A percentile compares a stretch with the other conserved stretches of the same genome.
Conservation (phyloP, 768 basidiomycete species). For the Obba rivulosa region DNA sequence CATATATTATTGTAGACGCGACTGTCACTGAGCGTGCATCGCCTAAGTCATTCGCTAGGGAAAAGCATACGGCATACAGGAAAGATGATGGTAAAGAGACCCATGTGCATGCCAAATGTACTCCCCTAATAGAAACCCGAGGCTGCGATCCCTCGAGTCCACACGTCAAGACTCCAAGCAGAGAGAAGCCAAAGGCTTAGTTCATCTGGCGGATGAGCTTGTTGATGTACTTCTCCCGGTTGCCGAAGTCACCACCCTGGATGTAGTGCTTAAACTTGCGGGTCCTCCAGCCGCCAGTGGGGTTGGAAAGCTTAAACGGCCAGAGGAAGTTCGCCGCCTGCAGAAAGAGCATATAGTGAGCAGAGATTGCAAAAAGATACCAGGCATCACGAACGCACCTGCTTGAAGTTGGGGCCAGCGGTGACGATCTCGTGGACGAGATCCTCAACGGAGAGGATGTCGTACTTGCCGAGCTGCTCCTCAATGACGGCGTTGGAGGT, state of each 20-base stretch:
- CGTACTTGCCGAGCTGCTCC: conserved; percentile 81
- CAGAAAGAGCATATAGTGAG: background rate
- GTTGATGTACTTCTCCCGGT: conserved; percentile 97
- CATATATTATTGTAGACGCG: no score
- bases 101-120: conserved; percentile 19
- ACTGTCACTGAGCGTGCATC: no score
- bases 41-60: no score
- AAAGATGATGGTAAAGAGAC: conserved; percentile 11
- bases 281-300: conserved; percentile 95
- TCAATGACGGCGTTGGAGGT: conserved; percentile 93
- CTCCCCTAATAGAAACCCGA: conserved; percentile 13
- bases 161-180: conserved; percentile 2
- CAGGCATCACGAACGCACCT: conserved; percentile 45
- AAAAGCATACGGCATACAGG: conserved; percentile 19
- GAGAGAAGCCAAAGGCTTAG: conserved; percentile 30
- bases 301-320: conserved; percentile 99
- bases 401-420: conserved; percentile 98
- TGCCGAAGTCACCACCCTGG: conserved; percentile 95
- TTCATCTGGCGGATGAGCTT: conserved; percentile 96
- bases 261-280: conserved; percentile 98
- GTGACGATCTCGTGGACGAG: conserved; percentile 96
- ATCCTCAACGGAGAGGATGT: conserved; percentile 96
- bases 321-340: conserved; percentile 94
- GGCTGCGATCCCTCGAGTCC: conserved; percentile 7
- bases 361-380: background rate